Evolutionary conservation across 805 yeast genomes (phyloP).

Genomic region (Ogataea degrootiae): DNA sequence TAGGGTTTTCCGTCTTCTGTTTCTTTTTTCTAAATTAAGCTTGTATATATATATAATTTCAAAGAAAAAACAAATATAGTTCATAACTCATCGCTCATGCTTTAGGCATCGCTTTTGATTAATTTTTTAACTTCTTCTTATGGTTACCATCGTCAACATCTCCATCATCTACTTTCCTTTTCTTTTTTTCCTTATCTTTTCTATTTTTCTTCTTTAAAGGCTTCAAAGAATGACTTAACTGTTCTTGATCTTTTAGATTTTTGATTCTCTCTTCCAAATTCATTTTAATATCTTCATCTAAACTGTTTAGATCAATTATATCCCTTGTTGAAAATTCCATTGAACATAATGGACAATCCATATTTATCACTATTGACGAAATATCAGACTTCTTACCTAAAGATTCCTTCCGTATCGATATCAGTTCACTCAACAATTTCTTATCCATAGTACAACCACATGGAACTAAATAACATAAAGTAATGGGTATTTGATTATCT

Average conservation of each 20-base stretch:
- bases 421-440: conserved; percentile 26
- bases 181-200: conserved; percentile 8
- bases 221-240: conserved; percentile 34
- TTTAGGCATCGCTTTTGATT: conserved; percentile 1
- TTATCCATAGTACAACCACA: conserved; percentile 41
- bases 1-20: too few relatives aligned
- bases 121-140: conserved; percentile 3
- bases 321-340: conserved; percentile 11
- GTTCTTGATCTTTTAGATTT: conserved; percentile 18
- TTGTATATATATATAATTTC: too few relatives aligned
- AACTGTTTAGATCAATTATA: conserved; percentile 31
- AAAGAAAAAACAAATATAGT: background rate
- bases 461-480: conserved; percentile 40
- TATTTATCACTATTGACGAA: background rate
- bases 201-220: conserved; percentile 19
- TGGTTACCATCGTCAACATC: background rate
- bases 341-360: conserved; percentile 41
- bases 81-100: background rate
- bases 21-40: too few relatives aligned
- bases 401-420: conserved; percentile 3
- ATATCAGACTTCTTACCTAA: background rate
- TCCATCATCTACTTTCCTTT: background rate
- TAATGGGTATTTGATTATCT: conserved; percentile 4
- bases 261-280: conserved; percentile 11
- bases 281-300: conserved; percentile 2